Base-by-base conservation (phyloP, 73 alveolate species). In the Breviolum minutum region DNA sequence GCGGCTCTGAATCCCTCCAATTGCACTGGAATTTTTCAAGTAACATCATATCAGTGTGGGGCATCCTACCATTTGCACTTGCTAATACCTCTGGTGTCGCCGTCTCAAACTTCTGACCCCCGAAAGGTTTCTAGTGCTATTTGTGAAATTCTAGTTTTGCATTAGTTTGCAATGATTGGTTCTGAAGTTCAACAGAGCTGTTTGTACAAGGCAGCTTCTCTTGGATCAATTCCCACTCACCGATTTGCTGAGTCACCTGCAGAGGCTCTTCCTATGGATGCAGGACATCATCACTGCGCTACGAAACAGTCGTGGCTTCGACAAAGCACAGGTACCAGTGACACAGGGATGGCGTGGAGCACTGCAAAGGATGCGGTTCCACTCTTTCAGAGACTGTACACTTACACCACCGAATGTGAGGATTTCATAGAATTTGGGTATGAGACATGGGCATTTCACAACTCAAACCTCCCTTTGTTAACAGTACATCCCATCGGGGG, bases 191-290 rank as follows among this genome's bases (percentile, higher is more conserved):
- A 68, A 17, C n/a, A 1, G 1, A 17, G 77, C 2, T 68, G 17
- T 68, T 22, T 22, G 2, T 68, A 14, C 6, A 68, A 68, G 24
- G 24, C 17, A 22, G 77, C 17, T 40, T 40, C 54, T 2, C 54
- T 40, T 40, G 54, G 54, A 40, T 40, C 54, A 40, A 40, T 22
- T 6, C 77, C 17, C 4, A 68, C 24, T 68, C 77, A 17, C 77
- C 17, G 24, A 63, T 27, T 77, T 9, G 22, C 26, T 24, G 87
- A 27, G 24, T 22, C 13, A 9, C 16, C 26, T 63, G 13, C 27
- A 12, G 61, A 85, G 94, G 94, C 94, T 85, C 11, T 62, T 85
- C 29, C 79, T n/a, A 77, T 85, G 94, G 94, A 62, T 85, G 79
- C 69, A 62, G 29, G 94, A 85, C 27, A 85, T 63, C 27, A 62